These are phyloP conservation scores for Euphorbia lathyris DNA, from an alignment of 345 rosid genomes.

Conservation along the genomic window DNA sequence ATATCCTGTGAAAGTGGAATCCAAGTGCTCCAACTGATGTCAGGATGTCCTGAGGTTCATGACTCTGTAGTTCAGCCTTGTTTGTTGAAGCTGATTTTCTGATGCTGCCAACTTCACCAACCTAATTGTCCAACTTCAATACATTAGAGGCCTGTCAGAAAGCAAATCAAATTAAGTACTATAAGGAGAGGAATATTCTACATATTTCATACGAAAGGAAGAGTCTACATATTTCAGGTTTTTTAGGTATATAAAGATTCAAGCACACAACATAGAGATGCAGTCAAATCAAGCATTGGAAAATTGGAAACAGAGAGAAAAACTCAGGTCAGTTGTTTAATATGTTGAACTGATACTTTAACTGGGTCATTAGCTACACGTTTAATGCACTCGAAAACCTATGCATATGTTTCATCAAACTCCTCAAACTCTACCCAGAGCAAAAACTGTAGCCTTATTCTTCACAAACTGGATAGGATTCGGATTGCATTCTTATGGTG, in stretches of 20 bases:
- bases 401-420: slow-evolving; percentile 95
- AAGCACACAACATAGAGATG: neutral
- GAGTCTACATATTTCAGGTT: too few relatives aligned
- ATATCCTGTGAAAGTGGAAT: slow-evolving; percentile 27
- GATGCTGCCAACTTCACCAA: too few relatives aligned
- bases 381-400: slow-evolving; percentile 74
- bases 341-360: slow-evolving; percentile 33
- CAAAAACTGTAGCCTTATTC: slow-evolving; percentile 59
- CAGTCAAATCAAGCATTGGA: slow-evolving; percentile 4
- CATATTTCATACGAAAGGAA: too few relatives aligned
- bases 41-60: too few relatives aligned
- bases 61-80: too few relatives aligned
- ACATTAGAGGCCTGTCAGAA: too few relatives aligned
- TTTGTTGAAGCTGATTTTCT: too few relatives aligned
- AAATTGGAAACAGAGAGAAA: slow-evolving; percentile 17
- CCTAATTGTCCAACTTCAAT: too few relatives aligned
- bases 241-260: too few relatives aligned
- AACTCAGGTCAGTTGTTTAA: slow-evolving; percentile 53
- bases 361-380: slow-evolving; percentile 35
- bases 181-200: too few relatives aligned
- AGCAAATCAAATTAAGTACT: too few relatives aligned
- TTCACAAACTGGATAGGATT: slow-evolving; percentile 45
- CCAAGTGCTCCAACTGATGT: slow-evolving; percentile 48
- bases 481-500: slow-evolving; percentile 44
- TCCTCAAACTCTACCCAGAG: slow-evolving; percentile 87